Percentiles rank a stretch among this genome's conserved stretches.
These are phyloP conservation scores for Trichosanthes cucumerina DNA, from an alignment of 306 rosid species.

Conservation along the genomic window DNA sequence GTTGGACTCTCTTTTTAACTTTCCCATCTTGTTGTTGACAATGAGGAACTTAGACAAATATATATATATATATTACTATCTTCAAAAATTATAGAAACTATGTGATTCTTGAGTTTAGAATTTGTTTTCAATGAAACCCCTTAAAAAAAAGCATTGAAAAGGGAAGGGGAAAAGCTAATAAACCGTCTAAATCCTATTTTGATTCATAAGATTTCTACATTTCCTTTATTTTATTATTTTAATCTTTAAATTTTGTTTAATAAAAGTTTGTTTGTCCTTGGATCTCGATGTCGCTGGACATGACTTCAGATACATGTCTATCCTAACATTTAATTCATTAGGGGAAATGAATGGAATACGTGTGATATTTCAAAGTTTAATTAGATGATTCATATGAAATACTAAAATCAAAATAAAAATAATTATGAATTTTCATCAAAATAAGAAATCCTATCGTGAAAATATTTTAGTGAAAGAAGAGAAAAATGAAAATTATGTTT, in stretches of 20 bases:
- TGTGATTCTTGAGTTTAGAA: neutral
- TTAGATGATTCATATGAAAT: too few relatives aligned
- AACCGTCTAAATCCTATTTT: neutral
- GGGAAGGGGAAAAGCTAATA: neutral
- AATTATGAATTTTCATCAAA: too few relatives aligned
- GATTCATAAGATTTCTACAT: neutral
- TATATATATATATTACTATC: neutral
- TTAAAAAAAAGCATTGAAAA: too few relatives aligned
- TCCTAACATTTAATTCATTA: too few relatives aligned
- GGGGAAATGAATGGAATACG: too few relatives aligned
- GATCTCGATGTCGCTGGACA: too few relatives aligned
- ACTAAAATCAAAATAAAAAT: too few relatives aligned
- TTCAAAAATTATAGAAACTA: neutral
- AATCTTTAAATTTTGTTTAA: too few relatives aligned
- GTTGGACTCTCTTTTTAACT: slow-evolving; percentile 1
- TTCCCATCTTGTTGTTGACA: neutral
- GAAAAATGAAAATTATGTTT: neutral
- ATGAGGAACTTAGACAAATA: neutral
- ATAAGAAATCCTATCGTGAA: neutral
- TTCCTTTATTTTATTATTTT: too few relatives aligned
- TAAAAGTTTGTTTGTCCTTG: too few relatives aligned
- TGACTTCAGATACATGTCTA: too few relatives aligned
- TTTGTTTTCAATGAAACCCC: neutral
- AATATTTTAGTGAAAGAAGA: neutral
- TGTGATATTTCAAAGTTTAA: too few relatives aligned